Conservation (phyloP, 2,329 filamentous ascomycete genomes). For the Aspergillus quadricinctus region DNA sequence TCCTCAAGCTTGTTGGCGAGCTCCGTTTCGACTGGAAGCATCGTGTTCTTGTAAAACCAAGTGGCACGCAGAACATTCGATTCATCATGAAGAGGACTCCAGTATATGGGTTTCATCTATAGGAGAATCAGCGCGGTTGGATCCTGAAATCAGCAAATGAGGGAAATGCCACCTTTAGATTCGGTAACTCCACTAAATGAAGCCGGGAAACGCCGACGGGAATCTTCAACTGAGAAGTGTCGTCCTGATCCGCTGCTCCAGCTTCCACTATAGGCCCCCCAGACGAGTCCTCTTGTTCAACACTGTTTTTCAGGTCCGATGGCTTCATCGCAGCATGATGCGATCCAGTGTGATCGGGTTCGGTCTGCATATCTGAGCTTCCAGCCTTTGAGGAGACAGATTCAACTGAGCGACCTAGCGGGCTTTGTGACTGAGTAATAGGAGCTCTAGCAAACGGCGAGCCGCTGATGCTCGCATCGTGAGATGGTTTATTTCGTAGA, state of each 20-base stretch:
- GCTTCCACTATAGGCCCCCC: constrained; percentile 9
- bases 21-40: constrained; percentile 78
- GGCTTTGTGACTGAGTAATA: constrained; percentile 23
- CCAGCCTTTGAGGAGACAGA: constrained; percentile 22
- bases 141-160: not conserved
- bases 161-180: constrained; percentile 44
- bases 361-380: constrained; percentile 15
- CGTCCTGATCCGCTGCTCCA: constrained; percentile 20
- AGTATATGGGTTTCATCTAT: constrained; percentile 95
- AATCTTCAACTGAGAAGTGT: constrained; percentile 52
- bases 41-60: constrained; percentile 96
- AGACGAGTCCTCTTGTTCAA: constrained; percentile 18
- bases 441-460: constrained; percentile 47
- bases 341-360: constrained; percentile 13
- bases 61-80: constrained; percentile 78
- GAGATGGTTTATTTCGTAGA: constrained; percentile 22
- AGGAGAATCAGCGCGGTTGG: constrained; percentile 4
- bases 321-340: constrained; percentile 19
- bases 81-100: constrained; percentile 89
- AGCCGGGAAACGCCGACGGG: constrained; percentile 86
- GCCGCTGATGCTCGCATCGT: constrained; percentile 42
- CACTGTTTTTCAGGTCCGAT: constrained; percentile 23
- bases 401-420: constrained; percentile 28
- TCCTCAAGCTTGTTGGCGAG: constrained; percentile 89
- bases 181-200: constrained; percentile 80